Conservation (phyloP, 2,329 filamentous ascomycete genomes). For the Colletotrichum brevisporum region DNA sequence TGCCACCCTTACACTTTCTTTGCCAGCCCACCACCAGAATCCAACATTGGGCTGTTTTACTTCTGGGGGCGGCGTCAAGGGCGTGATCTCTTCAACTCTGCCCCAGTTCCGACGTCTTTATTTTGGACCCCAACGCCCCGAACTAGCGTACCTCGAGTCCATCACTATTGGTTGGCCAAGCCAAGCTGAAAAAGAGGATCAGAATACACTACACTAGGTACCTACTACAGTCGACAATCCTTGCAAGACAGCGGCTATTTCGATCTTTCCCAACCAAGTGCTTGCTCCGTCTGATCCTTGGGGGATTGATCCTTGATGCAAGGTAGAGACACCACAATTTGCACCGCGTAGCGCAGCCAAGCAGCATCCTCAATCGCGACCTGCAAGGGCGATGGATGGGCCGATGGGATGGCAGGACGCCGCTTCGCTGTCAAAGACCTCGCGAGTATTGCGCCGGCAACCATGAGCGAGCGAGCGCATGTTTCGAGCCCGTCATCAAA, state of each 20-base stretch:
- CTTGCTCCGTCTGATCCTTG: conserved; percentile 20
- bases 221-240: neutral
- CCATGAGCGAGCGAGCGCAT: conserved; percentile 8
- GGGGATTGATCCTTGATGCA: neutral
- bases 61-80: neutral
- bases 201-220: too few relatives aligned
- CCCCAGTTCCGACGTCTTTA: neutral
- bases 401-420: neutral
- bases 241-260: conserved; percentile 15
- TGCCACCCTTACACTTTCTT: neutral
- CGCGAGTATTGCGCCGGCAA: neutral
- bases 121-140: conserved; percentile 13
- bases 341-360: conserved; percentile 1
- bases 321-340: neutral
- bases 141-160: neutral
- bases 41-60: neutral
- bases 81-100: conserved; percentile 2
- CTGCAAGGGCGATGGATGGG: conserved; percentile 17
- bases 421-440: neutral
- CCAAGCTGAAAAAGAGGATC: conserved; percentile 18
- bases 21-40: neutral
- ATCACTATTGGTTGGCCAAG: conserved; percentile 16
- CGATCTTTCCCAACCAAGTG: conserved; percentile 4
- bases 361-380: conserved; percentile 7
- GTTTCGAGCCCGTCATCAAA: conserved; percentile 10